These are phyloP conservation scores for Coprinellus micaceus DNA, from an alignment of 768 basidiomycete genomes.

Conservation along the genomic window DNA sequence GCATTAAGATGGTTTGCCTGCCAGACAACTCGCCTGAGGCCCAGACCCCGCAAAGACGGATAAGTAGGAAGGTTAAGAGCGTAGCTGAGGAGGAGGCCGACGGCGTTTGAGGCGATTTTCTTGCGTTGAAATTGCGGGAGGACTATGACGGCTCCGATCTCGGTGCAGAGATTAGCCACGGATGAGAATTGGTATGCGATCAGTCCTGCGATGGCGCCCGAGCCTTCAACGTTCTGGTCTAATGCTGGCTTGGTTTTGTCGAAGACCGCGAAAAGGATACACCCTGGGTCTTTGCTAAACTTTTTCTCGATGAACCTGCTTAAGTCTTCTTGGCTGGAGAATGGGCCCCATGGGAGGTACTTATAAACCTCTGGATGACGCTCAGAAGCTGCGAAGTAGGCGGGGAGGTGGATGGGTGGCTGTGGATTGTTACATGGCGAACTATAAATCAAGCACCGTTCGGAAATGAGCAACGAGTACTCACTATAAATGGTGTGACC, in stretches of 20 bases:
- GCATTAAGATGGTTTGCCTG: conserved; percentile 47
- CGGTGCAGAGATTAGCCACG: conserved; percentile 38
- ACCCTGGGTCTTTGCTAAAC: conserved; percentile 26
- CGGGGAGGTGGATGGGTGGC: conserved; percentile 42
- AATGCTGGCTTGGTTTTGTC: conserved; percentile 38
- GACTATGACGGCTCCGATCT: conserved; percentile 54
- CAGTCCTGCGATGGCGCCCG: conserved; percentile 45
- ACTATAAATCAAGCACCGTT: too few species aligned
- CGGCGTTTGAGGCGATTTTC: conserved; percentile 54
- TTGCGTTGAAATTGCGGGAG: conserved; percentile 59
- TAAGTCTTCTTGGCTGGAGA: too few species aligned
- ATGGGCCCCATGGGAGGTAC: conserved; percentile 52
- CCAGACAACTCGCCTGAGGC: conserved; percentile 63
- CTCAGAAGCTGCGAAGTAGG: conserved; percentile 31
- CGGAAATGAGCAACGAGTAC: too few species aligned
- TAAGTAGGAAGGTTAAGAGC: conserved; percentile 36
- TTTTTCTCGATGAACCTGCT: conserved; percentile 29
- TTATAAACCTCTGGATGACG: conserved; percentile 39
- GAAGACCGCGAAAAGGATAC: conserved; percentile 47
- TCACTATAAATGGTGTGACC: conserved; percentile 48
- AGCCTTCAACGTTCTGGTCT: not conserved
- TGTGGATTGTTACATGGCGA: too few species aligned
- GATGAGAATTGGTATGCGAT: conserved; percentile 49
- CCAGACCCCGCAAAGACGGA: conserved; percentile 34
- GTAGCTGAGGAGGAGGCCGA: conserved; percentile 49